phyloP scores from a whole-genome alignment of 1,139 yeast species.

The Scheffersomyces titani region DNA sequence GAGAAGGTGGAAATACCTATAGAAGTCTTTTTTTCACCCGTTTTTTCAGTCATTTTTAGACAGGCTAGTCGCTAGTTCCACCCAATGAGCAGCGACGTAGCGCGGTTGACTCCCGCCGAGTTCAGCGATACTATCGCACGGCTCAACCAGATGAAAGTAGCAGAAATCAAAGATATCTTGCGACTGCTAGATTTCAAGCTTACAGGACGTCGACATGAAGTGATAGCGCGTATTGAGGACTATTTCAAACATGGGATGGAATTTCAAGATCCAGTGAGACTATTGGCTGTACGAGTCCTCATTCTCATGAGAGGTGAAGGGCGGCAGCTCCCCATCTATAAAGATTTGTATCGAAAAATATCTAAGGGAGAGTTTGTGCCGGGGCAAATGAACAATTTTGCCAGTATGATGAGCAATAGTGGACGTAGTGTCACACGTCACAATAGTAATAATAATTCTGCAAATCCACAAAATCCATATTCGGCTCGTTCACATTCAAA shows the following conservation, averaged over 20 bases:
- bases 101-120: constrained; percentile 10
- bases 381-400: constrained; percentile 7
- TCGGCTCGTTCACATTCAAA: constrained; percentile 3
- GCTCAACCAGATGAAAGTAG: constrained; percentile 14
- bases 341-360: constrained; percentile 26
- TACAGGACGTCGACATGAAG: constrained; percentile 53
- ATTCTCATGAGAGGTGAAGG: constrained; percentile 37
- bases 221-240: constrained; percentile 46
- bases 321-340: constrained; percentile 39
- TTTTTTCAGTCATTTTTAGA: neutral
- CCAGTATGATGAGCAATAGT: neutral
- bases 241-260: constrained; percentile 38
- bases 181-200: constrained; percentile 44
- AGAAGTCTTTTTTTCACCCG: neutral
- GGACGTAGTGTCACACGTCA: neutral
- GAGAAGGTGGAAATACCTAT: neutral
- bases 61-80: neutral
- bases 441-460: neutral
- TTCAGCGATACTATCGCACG: constrained; percentile 12
- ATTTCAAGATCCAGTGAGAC: constrained; percentile 37
- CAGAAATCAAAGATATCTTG: constrained; percentile 19
- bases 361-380: constrained; percentile 12
- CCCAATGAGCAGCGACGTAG: neutral
- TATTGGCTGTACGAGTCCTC: constrained; percentile 45
- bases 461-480: neutral